A percentile compares a stretch with the other conserved stretches of the same genome.
phyloP scores from a whole-genome alignment of 306 rosid genomes.

The Hippophae gyantsensis region DNA sequence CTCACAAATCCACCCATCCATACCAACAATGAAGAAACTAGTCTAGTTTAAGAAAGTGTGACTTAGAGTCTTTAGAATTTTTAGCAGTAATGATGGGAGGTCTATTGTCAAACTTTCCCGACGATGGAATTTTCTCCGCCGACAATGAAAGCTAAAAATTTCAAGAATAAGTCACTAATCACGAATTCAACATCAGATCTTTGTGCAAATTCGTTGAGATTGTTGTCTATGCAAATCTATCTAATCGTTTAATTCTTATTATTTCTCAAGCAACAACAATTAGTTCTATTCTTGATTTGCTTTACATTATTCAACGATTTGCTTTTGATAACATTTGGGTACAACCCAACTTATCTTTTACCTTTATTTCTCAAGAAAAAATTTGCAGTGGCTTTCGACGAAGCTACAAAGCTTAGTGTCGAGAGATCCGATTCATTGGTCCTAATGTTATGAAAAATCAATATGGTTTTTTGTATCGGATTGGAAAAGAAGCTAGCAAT shows the following conservation, averaged over 20 bases:
- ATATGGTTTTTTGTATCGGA: conserved; percentile 29
- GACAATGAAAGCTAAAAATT: conserved; percentile 48
- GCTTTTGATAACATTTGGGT: conserved; percentile 65
- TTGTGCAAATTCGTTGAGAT: conserved; percentile 41
- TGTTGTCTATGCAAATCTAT: conserved; percentile 48
- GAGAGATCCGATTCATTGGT: conserved; percentile 11
- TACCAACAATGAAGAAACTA: no score
- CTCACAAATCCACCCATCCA: no score
- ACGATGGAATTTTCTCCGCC: conserved; percentile 48
- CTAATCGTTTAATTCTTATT: conserved; percentile 40
- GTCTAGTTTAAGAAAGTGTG: no score
- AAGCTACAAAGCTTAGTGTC: conserved; percentile 23
- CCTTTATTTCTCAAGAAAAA: conserved; percentile 35
- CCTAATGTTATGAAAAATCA: conserved; percentile 33
- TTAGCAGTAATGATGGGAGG: neutral
- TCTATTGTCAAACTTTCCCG: conserved; percentile 41
- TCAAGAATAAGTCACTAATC: conserved; percentile 41
- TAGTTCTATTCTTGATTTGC: conserved; percentile 25
- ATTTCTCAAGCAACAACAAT: conserved; percentile 7
- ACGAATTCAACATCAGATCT: conserved; percentile 21
- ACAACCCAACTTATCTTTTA: neutral
- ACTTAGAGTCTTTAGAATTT: no score
- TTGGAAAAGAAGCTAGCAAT: conserved; percentile 26
- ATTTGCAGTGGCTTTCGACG: conserved; percentile 51
- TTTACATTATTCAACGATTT: conserved; percentile 61